Base-by-base conservation (phyloP, 306 rosid species). In the Alnus glutinosa region DNA sequence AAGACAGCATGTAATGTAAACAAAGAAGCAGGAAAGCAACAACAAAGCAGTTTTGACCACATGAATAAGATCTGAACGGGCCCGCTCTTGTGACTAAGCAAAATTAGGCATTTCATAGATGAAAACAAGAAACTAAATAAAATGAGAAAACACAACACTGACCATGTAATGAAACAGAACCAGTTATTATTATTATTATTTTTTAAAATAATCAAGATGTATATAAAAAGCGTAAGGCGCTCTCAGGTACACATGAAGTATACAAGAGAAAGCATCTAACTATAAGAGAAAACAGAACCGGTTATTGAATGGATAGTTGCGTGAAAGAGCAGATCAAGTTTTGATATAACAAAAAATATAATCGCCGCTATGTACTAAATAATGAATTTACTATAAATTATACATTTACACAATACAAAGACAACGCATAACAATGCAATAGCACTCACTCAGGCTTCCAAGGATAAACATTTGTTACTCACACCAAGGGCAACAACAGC, bases 401-500 rank as follows among this genome's bases (percentile, higher is more conserved):
- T 9, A 18, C 71, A 70, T 62, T 14, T 30, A 42, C 47, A 70
- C 58, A 70, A 57, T 77, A 54, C 44, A 77, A 10, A 68, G 19
- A 67, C 19, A 36, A 50, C 55, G 59, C 28, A 57, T 67, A 77
- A 50, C 14, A 48, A 9, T 36, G 50, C 15, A 54, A 67, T 18
- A 70, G 46, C 49, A 57, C 49, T 46, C 51, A 77, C 28, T 70
- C 47, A 55, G 61, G 76, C 71, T 68, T 68, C 68, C 9, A 12
- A 54, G 68, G 34, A 37, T 12, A 52, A 75, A 48, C 4, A 48
- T 23, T 47, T 11, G 58, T 32, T 67, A 42, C 2, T 70, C 69
- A 78, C 57, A 67, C 30, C 74, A 51, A 36, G 42, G 39, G 55
- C 64, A 48, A 62, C 71, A 46, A 52, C 55, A 47, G 70, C 71